A percentile compares a stretch with the other conserved stretches of the same genome.
These are phyloP conservation scores for Botrytis byssoidea DNA, from an alignment of 2,329 filamentous ascomycete species.

Conservation along the genomic window DNA sequence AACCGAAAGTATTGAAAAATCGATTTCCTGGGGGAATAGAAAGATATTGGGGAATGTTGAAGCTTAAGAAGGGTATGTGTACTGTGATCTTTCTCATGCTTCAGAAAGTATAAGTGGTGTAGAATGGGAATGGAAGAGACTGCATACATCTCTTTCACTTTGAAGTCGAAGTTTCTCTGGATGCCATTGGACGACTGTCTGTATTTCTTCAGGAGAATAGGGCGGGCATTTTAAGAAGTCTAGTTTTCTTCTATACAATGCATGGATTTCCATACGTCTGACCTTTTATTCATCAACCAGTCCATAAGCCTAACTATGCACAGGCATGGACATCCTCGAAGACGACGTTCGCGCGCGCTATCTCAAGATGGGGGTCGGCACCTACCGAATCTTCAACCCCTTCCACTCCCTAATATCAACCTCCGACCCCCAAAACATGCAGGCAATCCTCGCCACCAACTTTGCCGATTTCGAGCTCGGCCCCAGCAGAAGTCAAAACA, in stretches of 20 bases:
- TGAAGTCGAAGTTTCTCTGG: neutral
- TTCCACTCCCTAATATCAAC: constrained; percentile 46
- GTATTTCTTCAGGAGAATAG: neutral
- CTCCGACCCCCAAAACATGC: constrained; percentile 38
- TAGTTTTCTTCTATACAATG: neutral
- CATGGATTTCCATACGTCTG: neutral
- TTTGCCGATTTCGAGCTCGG: constrained; percentile 41
- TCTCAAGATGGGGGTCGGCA: constrained; percentile 23
- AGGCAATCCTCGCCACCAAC: constrained; percentile 38
- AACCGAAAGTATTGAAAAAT: neutral
- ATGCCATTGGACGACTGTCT: neutral
- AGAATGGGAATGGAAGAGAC: neutral
- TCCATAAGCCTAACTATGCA: constrained; percentile 13
- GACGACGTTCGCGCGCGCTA: constrained; percentile 25
- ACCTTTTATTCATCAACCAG: neutral
- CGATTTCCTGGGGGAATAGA: neutral
- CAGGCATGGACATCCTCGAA: constrained; percentile 33
- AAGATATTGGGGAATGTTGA: neutral
- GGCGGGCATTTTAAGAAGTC: neutral
- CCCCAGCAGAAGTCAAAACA: constrained; percentile 36
- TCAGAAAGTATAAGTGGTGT: rapidly evolving
- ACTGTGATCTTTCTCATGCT: neutral
- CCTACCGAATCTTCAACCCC: constrained; percentile 23
- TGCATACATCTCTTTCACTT: neutral
- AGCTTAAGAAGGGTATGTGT: neutral